Base-by-base conservation (phyloP, 805 yeast genomes). In the Pichia deserticola region DNA sequence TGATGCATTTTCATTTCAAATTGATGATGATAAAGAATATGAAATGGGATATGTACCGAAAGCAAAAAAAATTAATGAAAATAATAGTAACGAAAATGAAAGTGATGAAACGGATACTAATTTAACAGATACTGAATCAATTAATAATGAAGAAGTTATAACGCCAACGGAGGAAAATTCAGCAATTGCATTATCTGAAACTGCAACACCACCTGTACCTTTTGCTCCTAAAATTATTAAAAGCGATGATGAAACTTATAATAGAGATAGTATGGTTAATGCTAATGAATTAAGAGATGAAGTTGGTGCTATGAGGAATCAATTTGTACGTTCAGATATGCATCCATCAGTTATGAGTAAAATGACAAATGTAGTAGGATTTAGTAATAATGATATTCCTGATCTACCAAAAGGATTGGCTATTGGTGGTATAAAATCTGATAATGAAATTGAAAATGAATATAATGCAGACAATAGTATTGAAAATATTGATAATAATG, bases 21-120 rank as follows among this genome's bases (percentile, higher is more conserved):
- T 52, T 5, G 54, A 59, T 44, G 65, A 61, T 43, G 65, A 60
- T 36, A 54, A 42, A 25, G 40, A 48, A 11, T 52, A 54, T 27
- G 52, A 54, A 38, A 39, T 54, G 4, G 57, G 57, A 1, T 51
- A 54, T 48, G 44, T 32, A 13, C 45, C 45, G 1, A 11, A 11
- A 27, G 25, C 12, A 20, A 7, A 15, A 29, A 35, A n/a, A 13
- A 37, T 27, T n/a, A 36, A 28, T 27, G 27, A 13, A n/a, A 25
- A 28, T 15, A 25, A 9, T 7, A 12, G 27, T 12, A 20, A 15
- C 30, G 34, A 30, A 30, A 9, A 27, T n/a, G 32, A 27, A 6
- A 33, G 28, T 37, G 45, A 40, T 5, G 41, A 40, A 15, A 40
- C 40, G 20, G 43, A 48, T 28, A 25, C 36, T 10, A 34, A 42